These are phyloP conservation scores for Dryas alaskensis DNA, from an alignment of 306 rosid genomes.

Conservation along the genomic window DNA sequence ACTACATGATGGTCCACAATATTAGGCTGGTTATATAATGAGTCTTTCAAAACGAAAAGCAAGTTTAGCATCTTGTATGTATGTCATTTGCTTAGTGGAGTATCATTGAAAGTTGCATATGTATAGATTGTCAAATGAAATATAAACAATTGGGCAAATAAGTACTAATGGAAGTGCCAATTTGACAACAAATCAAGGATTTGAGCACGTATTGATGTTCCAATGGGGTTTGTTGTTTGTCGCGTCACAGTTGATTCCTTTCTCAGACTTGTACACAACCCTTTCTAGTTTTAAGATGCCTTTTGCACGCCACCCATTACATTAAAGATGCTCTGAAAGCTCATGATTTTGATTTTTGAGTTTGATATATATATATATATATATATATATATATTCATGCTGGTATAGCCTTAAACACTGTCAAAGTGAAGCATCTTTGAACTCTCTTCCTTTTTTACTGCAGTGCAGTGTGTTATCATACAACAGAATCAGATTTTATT, in stretches of 20 bases:
- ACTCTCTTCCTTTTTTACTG: background rate
- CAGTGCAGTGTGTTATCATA: background rate
- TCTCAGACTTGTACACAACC: too few relatives aligned
- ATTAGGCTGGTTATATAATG: background rate
- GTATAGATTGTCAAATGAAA: background rate
- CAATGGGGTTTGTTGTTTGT: background rate
- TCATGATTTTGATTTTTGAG: background rate
- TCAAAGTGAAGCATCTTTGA: too few relatives aligned
- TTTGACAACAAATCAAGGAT: background rate
- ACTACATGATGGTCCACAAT: constrained; percentile 5
- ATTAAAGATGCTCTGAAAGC: background rate
- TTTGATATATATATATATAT: too few relatives aligned
- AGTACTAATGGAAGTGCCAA: constrained; percentile 3
- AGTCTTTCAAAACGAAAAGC: background rate
- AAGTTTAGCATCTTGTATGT: constrained; percentile 8
- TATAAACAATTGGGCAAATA: constrained; percentile 3
- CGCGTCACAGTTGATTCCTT: background rate
- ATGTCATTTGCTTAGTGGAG: background rate
- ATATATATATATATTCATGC: too few relatives aligned
- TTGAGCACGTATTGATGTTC: background rate
- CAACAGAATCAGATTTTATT: background rate
- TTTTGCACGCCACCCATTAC: constrained; percentile 6
- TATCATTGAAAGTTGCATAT: constrained; percentile 2
- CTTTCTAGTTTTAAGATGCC: constrained; percentile 3
- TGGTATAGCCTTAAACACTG: too few relatives aligned